Base-by-base conservation (phyloP, 805 yeast genomes). In the Lipomyces yamadae region DNA sequence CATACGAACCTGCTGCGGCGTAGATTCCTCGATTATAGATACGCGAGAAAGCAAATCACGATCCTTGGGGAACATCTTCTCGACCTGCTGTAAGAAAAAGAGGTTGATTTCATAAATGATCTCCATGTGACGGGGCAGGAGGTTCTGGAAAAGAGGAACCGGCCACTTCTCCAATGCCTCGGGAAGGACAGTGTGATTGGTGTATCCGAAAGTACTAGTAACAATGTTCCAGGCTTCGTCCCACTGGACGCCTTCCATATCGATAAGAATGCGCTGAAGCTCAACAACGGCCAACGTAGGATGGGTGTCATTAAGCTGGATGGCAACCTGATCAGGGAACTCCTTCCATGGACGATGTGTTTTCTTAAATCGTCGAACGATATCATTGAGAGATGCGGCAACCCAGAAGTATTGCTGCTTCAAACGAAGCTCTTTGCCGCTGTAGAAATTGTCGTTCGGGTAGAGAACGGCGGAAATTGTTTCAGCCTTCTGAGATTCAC, bases 321-420 rank as follows among this genome's bases (percentile, higher is more conserved):
- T 92, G 42, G 97, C 97, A 69, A 91, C 86, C 75, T 88, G 88
- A 68, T 90, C 94, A 24, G 97, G 86, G 77, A 92, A 90, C 76
- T 89, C 92, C 45, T 82, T 75, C 96, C 97, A 92, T 58, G 92
- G 85, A 73, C 86, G 83, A 73, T 84, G 84, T 63, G 87, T 78
- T 80, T 93, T 93, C 78, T 92, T 88, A 81, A 90, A 92, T 75
- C 98, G 85, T 76, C 98, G 88, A 55, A 92, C 86, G 72, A 92
- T 92, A 78, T 92, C 98, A 74, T 90, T 92, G 72, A 93, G 83
- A 15, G 97, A 91, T 42, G 98, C 97, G 61, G 96, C 88, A 62
- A 93, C 97, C 98, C 98, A 92, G 80, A 92, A 93, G 79, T 92
- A 93, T 79, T 92, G 98, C 81, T 92, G 98, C 79, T 93, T 93